These are phyloP conservation scores for Scenedesmus sp. DNA, from an alignment of 163 green algal species.

Conservation along the genomic window DNA sequence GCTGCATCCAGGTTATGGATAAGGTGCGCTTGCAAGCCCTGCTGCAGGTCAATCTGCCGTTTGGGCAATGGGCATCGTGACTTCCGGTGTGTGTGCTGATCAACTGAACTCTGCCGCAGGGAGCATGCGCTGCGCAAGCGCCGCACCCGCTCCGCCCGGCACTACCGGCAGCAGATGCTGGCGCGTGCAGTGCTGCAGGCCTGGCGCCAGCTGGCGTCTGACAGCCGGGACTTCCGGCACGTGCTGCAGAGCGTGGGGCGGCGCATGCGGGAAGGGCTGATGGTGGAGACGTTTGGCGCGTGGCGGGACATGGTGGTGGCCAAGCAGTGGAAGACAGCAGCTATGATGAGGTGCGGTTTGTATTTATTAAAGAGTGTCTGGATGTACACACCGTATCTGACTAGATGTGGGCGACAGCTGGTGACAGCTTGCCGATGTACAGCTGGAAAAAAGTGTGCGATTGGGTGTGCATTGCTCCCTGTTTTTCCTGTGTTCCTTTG, in stretches of 20 bases:
- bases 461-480: no score
- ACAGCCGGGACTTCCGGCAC: neutral
- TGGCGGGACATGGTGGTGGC: slow-evolving; percentile 34
- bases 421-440: neutral
- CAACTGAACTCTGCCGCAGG: slow-evolving; percentile 12
- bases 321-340: slow-evolving; percentile 28
- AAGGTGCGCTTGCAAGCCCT: no score
- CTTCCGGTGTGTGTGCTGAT: neutral
- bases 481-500: no score
- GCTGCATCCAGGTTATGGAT: no score
- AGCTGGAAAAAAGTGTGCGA: neutral
- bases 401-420: neutral
- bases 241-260: slow-evolving; percentile 13
- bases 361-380: neutral
- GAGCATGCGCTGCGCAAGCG: slow-evolving; percentile 48
- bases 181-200: neutral
- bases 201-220: slow-evolving; percentile 3
- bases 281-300: neutral
- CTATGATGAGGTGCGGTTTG: slow-evolving; percentile 27
- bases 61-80: neutral
- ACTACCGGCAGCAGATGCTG: slow-evolving; percentile 2
- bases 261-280: neutral
- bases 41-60: neutral
- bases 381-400: no score
- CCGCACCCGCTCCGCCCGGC: slow-evolving; percentile 28